Evolutionary conservation across 805 yeast species (phyloP).

Genomic region (Ogataea wickerhamii): DNA sequence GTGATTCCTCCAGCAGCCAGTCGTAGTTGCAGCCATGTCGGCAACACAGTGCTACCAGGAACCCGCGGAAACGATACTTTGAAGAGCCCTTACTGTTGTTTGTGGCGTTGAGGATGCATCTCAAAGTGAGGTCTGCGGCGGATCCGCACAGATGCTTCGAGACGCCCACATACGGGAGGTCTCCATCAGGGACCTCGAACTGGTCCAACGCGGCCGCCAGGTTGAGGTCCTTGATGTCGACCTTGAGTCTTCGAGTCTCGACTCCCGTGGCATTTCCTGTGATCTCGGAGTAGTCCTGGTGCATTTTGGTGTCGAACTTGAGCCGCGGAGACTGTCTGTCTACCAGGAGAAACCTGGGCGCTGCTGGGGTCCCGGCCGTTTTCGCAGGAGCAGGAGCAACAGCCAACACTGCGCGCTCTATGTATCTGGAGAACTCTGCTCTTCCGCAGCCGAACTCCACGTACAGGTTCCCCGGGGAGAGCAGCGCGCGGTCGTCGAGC

Average conservation of each 20-base stretch:
- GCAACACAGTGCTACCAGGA: conserved; percentile 89
- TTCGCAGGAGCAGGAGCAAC: conserved; percentile 6
- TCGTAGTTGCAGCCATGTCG: conserved; percentile 73
- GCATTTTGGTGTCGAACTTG: conserved; percentile 72
- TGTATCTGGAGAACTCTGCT: conserved; percentile 73
- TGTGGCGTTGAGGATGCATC: conserved; percentile 45
- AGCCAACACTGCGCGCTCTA: conserved; percentile 35
- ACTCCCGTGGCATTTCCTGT: neutral
- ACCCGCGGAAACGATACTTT: conserved; percentile 39
- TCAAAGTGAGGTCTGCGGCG: conserved; percentile 82
- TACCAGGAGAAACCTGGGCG: conserved; percentile 49
- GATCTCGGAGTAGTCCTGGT: conserved; percentile 44
- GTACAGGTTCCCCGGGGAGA: conserved; percentile 37
- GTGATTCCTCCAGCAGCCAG: conserved; percentile 49
- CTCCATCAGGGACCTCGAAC: conserved; percentile 8
- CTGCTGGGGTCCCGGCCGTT: neutral
- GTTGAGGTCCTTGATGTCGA: conserved; percentile 76
- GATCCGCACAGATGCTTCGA: conserved; percentile 93
- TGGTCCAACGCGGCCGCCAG: conserved; percentile 43
- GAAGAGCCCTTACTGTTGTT: conserved; percentile 4
- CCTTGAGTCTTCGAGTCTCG: conserved; percentile 46
- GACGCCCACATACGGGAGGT: conserved; percentile 46
- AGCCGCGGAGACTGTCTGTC: conserved; percentile 76
- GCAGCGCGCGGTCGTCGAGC: conserved; percentile 40
- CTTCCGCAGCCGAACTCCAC: conserved; percentile 91